These are phyloP conservation scores for Colletotrichum eremochloae DNA, from an alignment of 2,329 filamentous ascomycete species.

Conservation along the genomic window DNA sequence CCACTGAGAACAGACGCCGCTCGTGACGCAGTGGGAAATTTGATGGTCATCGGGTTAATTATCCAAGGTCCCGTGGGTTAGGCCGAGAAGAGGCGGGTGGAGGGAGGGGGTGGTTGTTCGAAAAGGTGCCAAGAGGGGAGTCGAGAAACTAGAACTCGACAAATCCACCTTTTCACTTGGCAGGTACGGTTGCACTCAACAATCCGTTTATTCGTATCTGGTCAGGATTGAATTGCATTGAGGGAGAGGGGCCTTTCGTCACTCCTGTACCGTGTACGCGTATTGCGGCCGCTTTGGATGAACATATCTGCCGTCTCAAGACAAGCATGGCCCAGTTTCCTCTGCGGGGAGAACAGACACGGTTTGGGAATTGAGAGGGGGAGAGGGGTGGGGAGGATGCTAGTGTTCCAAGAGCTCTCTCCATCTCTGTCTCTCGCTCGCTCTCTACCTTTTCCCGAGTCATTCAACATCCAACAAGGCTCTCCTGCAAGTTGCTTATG, in stretches of 20 bases:
- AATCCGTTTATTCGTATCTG: neutral
- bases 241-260: constrained; percentile 7
- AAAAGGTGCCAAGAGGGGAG: constrained; percentile 2
- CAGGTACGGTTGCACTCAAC: constrained; percentile 27
- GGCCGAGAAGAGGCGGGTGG: constrained; percentile 2
- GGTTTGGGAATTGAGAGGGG: neutral
- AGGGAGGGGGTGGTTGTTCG: neutral
- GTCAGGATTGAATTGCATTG: constrained; percentile 18
- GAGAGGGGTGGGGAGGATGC: no score
- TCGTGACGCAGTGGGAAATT: constrained; percentile 30
- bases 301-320: constrained; percentile 37
- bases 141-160: constrained; percentile 4
- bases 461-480: constrained; percentile 5
- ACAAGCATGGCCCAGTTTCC: constrained; percentile 13
- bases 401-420: neutral
- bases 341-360: neutral
- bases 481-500: constrained; percentile 23
- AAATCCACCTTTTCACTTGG: constrained; percentile 16
- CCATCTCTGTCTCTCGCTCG: neutral
- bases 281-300: constrained; percentile 35
- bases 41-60: constrained; percentile 31
- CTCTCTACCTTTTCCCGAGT: constrained; percentile 8
- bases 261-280: constrained; percentile 18
- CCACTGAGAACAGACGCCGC: constrained; percentile 20
- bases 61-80: constrained; percentile 16